These are phyloP conservation scores for Alternaria consortialis DNA, from an alignment of 2,329 filamentous ascomycete genomes.

Conservation along the genomic window DNA sequence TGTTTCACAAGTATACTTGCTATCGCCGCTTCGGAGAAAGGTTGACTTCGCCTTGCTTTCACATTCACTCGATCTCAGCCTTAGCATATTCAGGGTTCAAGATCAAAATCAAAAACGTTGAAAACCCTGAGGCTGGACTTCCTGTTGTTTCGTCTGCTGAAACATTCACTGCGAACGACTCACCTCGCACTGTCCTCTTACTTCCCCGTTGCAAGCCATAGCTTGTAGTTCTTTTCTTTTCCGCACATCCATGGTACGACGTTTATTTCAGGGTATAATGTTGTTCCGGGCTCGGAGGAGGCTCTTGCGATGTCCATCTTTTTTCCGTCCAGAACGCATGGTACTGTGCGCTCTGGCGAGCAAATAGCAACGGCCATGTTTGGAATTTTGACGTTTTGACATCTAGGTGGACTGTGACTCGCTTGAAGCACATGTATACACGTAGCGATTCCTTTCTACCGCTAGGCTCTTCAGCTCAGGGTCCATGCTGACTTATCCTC, in stretches of 20 bases:
- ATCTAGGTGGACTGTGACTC: neutral
- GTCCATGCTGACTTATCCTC: neutral
- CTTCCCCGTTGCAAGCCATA: neutral
- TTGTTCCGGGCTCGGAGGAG: neutral
- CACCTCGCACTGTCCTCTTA: constrained; percentile 3
- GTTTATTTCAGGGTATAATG: neutral
- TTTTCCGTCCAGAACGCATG: constrained; percentile 2
- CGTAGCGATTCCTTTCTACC: neutral
- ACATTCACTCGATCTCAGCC: neutral
- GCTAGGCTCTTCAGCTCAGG: neutral
- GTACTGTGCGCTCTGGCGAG: constrained; percentile 1
- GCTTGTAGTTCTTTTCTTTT: neutral
- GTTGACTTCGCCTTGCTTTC: neutral
- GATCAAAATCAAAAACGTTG: neutral
- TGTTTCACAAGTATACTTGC: constrained; percentile 2
- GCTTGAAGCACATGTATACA: neutral
- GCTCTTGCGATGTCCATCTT: neutral
- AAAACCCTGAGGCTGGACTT: neutral
- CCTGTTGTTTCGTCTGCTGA: neutral
- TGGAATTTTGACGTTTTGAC: neutral
- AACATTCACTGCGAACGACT: constrained; percentile 2
- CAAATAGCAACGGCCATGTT: neutral
- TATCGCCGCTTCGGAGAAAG: neutral
- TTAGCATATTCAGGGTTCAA: neutral
- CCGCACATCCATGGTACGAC: neutral